Conservation (phyloP, 768 basidiomycete species). For the Lentinula raphanica region DNA sequence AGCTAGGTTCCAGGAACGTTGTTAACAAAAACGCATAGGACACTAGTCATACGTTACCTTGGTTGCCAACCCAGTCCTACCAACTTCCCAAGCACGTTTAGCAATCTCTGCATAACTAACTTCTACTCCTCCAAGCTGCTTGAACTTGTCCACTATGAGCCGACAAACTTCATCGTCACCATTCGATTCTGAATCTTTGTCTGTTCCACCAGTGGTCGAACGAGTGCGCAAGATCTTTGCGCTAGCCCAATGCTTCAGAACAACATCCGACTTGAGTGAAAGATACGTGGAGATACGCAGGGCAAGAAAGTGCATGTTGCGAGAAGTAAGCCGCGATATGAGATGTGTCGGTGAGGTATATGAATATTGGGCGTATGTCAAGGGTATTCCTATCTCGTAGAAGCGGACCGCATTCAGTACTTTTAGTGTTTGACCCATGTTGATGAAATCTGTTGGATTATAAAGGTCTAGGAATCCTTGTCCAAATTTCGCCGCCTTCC, state of each 20-base stretch:
- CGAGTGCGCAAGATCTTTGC: slow-evolving; percentile 81
- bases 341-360: slow-evolving; percentile 77
- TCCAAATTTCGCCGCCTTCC: slow-evolving; percentile 93
- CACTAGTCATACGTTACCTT: slow-evolving; percentile 44
- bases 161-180: slow-evolving; percentile 78
- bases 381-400: slow-evolving; percentile 88
- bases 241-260: slow-evolving; percentile 94
- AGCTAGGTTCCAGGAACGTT: slow-evolving; percentile 34
- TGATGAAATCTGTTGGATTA: slow-evolving; percentile 87
- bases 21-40: not conserved
- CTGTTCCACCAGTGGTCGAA: slow-evolving; percentile 47
- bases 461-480: slow-evolving; percentile 90
- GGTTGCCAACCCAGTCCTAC: slow-evolving; percentile 73
- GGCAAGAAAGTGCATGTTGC: slow-evolving; percentile 88
- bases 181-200: slow-evolving; percentile 46
- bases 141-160: slow-evolving; percentile 86
- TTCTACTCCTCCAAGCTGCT: slow-evolving; percentile 67
- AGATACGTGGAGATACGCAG: slow-evolving; percentile 85
- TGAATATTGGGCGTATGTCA: slow-evolving; percentile 89
- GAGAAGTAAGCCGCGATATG: slow-evolving; percentile 75
- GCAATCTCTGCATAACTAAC: slow-evolving; percentile 96
- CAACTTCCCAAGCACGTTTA: slow-evolving; percentile 87
- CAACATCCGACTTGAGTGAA: slow-evolving; percentile 75
- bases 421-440: slow-evolving; percentile 88
- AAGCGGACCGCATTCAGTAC: slow-evolving; percentile 90